Conservation (phyloP, 495 filamentous ascomycete genomes). For the Podospora tetraspora region DNA sequence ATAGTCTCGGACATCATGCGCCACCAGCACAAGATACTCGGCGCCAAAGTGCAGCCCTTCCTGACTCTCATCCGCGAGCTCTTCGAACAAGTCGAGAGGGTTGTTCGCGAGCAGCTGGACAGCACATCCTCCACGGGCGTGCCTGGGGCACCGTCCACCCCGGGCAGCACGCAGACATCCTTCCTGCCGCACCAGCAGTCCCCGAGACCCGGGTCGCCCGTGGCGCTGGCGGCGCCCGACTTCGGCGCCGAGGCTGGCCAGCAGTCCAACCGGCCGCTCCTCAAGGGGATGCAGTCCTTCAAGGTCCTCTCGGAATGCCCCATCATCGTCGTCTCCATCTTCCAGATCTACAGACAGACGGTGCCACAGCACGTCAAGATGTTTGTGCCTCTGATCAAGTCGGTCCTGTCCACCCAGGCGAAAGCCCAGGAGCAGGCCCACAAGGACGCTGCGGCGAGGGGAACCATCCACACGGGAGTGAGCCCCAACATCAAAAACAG, state of each 20-base stretch:
- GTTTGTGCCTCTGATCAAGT: conserved; percentile 92
- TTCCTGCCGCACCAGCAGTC: conserved; percentile 60
- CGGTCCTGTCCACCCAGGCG: conserved; percentile 81
- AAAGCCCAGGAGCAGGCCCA: conserved; percentile 92
- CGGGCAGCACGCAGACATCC: conserved; percentile 62
- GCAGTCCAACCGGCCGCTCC: conserved; percentile 69
- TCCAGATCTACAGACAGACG: conserved; percentile 78
- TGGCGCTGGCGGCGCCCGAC: conserved; percentile 53
- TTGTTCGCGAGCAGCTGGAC: conserved; percentile 90
- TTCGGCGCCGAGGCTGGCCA: conserved; percentile 65
- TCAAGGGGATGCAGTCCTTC: conserved; percentile 96
- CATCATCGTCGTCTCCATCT: conserved; percentile 97
- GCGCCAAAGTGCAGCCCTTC: conserved; percentile 79
- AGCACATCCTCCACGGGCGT: conserved; percentile 53
- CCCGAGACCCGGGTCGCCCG: conserved; percentile 82
- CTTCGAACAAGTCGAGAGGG: conserved; percentile 88
- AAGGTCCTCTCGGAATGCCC: conserved; percentile 97
- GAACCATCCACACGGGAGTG: conserved; percentile 84
- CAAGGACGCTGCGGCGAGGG: conserved; percentile 66
- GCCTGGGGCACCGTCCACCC: conserved; percentile 65
- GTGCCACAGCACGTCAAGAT: conserved; percentile 81
- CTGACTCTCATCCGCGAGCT: conserved; percentile 89
- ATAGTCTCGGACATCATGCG: conserved; percentile 94
- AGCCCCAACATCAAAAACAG: conserved; percentile 91
- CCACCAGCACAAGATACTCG: conserved; percentile 78